These are phyloP conservation scores for Lasiodiplodia gonubiensis DNA, from an alignment of 2,329 filamentous ascomycete species.

Conservation along the genomic window DNA sequence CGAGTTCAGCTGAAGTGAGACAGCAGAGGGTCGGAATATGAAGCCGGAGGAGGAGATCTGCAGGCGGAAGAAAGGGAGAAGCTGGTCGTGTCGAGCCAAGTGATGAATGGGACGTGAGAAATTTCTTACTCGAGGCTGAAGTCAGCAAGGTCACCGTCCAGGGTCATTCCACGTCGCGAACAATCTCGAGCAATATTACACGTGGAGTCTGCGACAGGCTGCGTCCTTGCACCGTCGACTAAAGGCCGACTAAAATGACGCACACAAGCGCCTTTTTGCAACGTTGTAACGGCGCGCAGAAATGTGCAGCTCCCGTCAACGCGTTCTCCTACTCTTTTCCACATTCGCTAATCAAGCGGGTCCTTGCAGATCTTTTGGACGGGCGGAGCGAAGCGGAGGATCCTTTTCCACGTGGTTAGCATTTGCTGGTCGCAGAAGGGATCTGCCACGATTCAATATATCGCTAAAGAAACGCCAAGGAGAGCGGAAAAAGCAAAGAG, in stretches of 20 bases:
- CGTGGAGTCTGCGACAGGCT: not conserved
- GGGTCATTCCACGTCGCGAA: not conserved
- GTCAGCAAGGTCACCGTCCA: not conserved
- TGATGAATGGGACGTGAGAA: not conserved
- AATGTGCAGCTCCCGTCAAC: no score
- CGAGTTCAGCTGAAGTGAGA: slow-evolving; percentile 13
- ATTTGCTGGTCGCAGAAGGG: slow-evolving; percentile 10
- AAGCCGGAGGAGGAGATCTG: not conserved
- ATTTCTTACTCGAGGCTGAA: not conserved
- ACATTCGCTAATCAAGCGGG: not conserved
- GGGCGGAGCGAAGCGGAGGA: slow-evolving; percentile 1
- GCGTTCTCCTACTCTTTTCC: not conserved
- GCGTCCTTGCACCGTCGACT: not conserved
- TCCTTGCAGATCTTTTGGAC: not conserved
- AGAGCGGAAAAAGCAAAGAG: not conserved
- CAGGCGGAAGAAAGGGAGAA: not conserved
- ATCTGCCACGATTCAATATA: slow-evolving; percentile 14
- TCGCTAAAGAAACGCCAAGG: not conserved
- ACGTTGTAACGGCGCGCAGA: not conserved
- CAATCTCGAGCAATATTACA: no score
- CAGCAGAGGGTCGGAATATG: not conserved
- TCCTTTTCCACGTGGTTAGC: slow-evolving; percentile 4
- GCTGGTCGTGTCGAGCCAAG: not conserved
- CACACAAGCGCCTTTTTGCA: not conserved
- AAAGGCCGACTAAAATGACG: not conserved